Evolutionary conservation across 2,329 filamentous ascomycete species (phyloP), one percentile per base, ranked within the genome.

Genomic region (Cephalotrichum gorgonifer): DNA sequence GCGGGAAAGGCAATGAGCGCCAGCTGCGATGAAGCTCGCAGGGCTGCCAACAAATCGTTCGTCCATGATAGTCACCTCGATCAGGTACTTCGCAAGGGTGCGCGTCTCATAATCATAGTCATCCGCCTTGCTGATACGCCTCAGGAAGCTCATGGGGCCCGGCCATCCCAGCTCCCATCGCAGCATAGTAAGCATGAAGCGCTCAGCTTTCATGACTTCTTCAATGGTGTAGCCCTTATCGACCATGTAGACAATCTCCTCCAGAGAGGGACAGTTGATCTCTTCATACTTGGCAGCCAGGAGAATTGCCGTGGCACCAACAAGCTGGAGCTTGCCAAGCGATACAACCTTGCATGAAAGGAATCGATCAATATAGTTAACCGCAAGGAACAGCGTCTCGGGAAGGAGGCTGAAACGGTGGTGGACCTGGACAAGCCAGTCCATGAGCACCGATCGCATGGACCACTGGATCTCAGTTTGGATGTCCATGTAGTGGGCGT

Each of bases 381-480:
- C 87, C 25, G 85, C 86, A 51, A 97, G 79, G 70, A 95, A 98
- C 6, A 98, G 73, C 0, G 93, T 98, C 72, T 98, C 93, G 0
- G 91, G 91, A 8, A 97, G 79, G 26, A 98, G 78, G 31, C 78
- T 81, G 70, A 98, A 98, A 31, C 93, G 87, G 57, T 84, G 81
- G 64, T 98, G 93, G 27, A 98, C 93, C 65, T 98, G 90, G 43
- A 97, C 86, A 41, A 98, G 76, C 93, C 93, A 98, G 66, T 97
- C 93, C 83, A 98, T 94, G 49, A 98, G 75, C 22, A 97, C 88
- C 6, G 89, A 85, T 43, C 93, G 88, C 93, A 97, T 98, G 3
- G 90, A 95, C 93, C 93, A 98, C 63, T 95, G 88, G 50, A 98
- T 94, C 66, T 97, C 91, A n/a, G 85, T 83, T 65, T 98, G 93